phyloP scores from a whole-genome alignment of 2,329 filamentous ascomycete genomes.

The Nigrospora sphaerica region DNA sequence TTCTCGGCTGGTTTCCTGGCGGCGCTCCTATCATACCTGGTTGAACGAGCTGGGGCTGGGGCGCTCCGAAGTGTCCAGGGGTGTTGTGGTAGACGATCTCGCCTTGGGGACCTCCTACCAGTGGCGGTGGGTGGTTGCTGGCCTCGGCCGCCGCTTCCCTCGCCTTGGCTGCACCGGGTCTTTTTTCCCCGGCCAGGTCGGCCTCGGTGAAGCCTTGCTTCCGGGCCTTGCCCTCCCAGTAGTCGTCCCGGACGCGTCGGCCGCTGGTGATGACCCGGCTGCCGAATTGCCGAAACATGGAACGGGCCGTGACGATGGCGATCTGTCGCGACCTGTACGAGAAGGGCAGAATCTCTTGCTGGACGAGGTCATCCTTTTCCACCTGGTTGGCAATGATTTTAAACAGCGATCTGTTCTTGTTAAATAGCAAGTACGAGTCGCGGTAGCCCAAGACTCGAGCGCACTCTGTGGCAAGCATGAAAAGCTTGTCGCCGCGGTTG shows the following conservation, averaged over 20 bases:
- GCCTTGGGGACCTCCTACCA: slow-evolving; percentile 63
- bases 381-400: slow-evolving; percentile 96
- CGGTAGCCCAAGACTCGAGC: slow-evolving; percentile 88
- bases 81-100: slow-evolving; percentile 85
- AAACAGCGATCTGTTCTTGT: slow-evolving; percentile 93
- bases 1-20: slow-evolving; percentile 60
- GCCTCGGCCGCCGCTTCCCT: slow-evolving; percentile 74
- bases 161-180: slow-evolving; percentile 84
- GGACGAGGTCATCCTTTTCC: slow-evolving; percentile 94
- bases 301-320: slow-evolving; percentile 92
- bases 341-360: slow-evolving; percentile 92
- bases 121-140: slow-evolving; percentile 45
- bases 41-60: slow-evolving; percentile 63
- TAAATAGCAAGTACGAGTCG: slow-evolving; percentile 97
- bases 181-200: slow-evolving; percentile 90
- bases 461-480: slow-evolving; percentile 98
- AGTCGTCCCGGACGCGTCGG: slow-evolving; percentile 88
- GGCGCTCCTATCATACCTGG: slow-evolving; percentile 62
- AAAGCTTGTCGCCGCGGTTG: slow-evolving; percentile 84
- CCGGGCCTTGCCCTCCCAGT: slow-evolving; percentile 94
- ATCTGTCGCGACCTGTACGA: slow-evolving; percentile 98
- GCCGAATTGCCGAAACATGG: slow-evolving; percentile 98
- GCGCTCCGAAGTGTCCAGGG: slow-evolving; percentile 57
- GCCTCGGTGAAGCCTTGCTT: slow-evolving; percentile 99
- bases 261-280: slow-evolving; percentile 89